Conservation (phyloP, 1,284 basidiomycete species). For the Tremellales sp. region DNA sequence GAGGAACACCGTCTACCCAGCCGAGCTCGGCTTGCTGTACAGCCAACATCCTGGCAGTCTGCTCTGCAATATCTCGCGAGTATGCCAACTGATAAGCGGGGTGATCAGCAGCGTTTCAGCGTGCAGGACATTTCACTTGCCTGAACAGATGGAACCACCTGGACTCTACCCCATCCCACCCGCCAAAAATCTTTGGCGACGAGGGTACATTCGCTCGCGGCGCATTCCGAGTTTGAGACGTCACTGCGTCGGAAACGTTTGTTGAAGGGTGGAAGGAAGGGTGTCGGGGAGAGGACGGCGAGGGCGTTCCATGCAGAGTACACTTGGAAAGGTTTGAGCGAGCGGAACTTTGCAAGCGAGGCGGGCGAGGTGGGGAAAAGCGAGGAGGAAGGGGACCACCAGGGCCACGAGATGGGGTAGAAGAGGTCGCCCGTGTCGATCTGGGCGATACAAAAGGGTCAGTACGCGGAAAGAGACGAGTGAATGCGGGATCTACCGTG, state of each 20-base stretch:
- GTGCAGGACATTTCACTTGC: constrained; percentile 16
- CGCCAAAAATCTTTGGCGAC: constrained; percentile 47
- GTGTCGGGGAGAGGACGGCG: constrained; percentile 36
- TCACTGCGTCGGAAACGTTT: constrained; percentile 41
- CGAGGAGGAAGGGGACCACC: constrained; percentile 43
- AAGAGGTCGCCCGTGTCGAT: constrained; percentile 47
- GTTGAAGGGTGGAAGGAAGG: constrained; percentile 35
- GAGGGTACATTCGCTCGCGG: constrained; percentile 44
- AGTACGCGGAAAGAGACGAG: neutral
- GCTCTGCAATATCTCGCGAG: constrained; percentile 33
- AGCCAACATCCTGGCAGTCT: constrained; percentile 26
- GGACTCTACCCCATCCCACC: constrained; percentile 35
- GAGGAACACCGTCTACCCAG: constrained; percentile 43
- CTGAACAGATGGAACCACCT: constrained; percentile 47
- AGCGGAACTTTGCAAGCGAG: constrained; percentile 20
- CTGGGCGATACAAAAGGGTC: constrained; percentile 16
- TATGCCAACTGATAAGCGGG: constrained; percentile 40
- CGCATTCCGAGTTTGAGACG: constrained; percentile 35
- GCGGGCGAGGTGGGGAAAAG: constrained; percentile 38
- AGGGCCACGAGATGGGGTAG: constrained; percentile 43
- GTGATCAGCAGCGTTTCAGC: neutral
- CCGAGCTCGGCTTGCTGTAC: constrained; percentile 26
- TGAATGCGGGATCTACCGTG: constrained; percentile 30
- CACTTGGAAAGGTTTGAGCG: constrained; percentile 46
- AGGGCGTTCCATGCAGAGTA: constrained; percentile 47